Evolutionary conservation across 768 basidiomycete genomes (phyloP).

Genomic region (Russula sp.): DNA sequence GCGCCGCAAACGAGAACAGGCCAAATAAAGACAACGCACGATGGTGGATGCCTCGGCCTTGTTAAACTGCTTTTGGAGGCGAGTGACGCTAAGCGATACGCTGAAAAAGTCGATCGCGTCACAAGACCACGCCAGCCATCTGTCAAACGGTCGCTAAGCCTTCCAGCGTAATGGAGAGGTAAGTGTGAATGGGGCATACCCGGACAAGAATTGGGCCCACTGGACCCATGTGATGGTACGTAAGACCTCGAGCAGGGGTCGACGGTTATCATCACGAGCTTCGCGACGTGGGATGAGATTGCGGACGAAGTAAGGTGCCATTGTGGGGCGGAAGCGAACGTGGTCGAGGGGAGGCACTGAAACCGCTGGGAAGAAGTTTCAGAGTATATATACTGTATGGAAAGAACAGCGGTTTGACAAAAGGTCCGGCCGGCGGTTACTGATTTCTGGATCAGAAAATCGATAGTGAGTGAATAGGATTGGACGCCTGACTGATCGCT

Average conservation of each 20-base stretch:
- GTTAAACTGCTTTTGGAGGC: conserved; percentile 49
- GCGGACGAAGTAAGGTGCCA: conserved; percentile 26
- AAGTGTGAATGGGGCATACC: conserved; percentile 37
- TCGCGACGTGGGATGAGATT: conserved; percentile 22
- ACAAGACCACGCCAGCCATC: conserved; percentile 81
- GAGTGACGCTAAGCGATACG: conserved; percentile 57
- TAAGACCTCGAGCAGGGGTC: conserved; percentile 42
- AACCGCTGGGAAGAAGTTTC: background rate
- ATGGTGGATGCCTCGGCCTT: conserved; percentile 42
- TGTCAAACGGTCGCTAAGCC: background rate
- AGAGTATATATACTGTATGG: background rate
- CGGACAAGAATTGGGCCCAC: conserved; percentile 53
- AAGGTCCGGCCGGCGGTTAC: background rate
- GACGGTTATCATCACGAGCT: background rate
- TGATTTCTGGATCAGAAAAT: background rate
- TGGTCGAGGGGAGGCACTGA: background rate
- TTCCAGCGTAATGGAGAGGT: background rate
- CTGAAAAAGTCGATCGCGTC: conserved; percentile 88
- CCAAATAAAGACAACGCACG: conserved; percentile 32
- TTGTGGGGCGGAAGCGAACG: background rate
- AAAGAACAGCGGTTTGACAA: background rate
- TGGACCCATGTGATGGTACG: conserved; percentile 49
- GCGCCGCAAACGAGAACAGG: background rate
- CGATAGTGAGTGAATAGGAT: background rate
- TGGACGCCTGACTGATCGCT: conserved; percentile 4